Percentiles rank a stretch among this genome's conserved stretches.
Conservation (phyloP, 1,139 yeast species). For the Debaryomyces robertsiae region DNA sequence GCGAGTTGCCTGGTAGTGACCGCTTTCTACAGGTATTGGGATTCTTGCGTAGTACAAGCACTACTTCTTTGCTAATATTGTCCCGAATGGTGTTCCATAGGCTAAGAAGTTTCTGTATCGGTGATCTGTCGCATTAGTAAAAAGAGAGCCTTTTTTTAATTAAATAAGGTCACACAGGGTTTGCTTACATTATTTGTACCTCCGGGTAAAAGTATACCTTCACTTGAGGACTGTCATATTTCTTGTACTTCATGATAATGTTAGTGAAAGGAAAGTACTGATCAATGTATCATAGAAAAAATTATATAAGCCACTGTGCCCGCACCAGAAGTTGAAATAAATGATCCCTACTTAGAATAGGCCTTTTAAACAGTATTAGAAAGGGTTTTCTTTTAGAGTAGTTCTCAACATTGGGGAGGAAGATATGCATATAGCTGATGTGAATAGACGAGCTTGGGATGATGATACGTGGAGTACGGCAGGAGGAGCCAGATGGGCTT, state of each 20-base stretch:
- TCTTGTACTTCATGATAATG: conserved; percentile 3
- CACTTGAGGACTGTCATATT: neutral
- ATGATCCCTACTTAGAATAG: conserved; percentile 5
- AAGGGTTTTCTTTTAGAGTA: no score
- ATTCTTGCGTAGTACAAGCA: conserved; percentile 7
- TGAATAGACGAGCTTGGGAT: conserved; percentile 15
- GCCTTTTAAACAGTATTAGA: neutral
- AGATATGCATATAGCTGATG: conserved; percentile 1
- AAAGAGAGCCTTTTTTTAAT: neutral
- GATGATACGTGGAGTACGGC: conserved; percentile 24
- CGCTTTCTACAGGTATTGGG: neutral
- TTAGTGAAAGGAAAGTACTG: neutral
- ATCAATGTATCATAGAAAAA: no score
- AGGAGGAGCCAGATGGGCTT: conserved; percentile 57
- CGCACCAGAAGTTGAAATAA: conserved; percentile 3
- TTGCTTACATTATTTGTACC: conserved; percentile 6
- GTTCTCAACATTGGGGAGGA: neutral
- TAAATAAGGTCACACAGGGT: no score
- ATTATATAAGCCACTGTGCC: conserved; percentile 6
- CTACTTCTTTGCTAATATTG: conserved; percentile 6
- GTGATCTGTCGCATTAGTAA: conserved; percentile 11
- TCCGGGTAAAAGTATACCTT: conserved; percentile 10
- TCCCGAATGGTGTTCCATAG: conserved; percentile 12
- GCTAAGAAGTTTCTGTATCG: conserved; percentile 11
- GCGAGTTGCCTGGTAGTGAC: neutral